phyloP scores from a whole-genome alignment of 306 rosid species.

The Betula pendula region DNA sequence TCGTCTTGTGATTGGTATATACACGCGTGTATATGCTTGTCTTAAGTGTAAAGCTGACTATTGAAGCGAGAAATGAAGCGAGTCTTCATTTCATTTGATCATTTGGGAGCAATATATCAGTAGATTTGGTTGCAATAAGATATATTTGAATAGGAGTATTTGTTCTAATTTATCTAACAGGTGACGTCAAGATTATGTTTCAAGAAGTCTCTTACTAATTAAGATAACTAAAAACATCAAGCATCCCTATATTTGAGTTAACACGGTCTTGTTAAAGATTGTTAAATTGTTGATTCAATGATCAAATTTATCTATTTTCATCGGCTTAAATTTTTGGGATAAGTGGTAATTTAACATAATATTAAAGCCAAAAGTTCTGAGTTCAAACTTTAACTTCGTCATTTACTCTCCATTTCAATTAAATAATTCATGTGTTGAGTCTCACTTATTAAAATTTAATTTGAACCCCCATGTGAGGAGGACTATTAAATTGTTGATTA shows the following conservation, averaged over 20 bases:
- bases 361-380: no score
- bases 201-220: background rate
- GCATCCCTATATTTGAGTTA: background rate
- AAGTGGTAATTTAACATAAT: no score
- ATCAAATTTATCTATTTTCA: no score
- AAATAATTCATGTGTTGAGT: no score
- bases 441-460: no score
- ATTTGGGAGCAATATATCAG: background rate
- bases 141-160: background rate
- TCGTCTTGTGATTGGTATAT: background rate
- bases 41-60: background rate
- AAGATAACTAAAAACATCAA: slow-evolving; percentile 4
- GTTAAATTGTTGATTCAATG: no score
- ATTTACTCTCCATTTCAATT: no score
- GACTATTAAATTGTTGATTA: no score
- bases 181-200: background rate
- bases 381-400: no score
- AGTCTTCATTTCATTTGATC: background rate
- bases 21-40: background rate
- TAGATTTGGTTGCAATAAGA: background rate
- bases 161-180: background rate
- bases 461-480: no score
- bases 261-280: background rate
- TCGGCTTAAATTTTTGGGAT: no score
- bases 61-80: background rate